A percentile compares a stretch with the other conserved stretches of the same genome.
These are phyloP conservation scores for Purshia tridentata DNA, from an alignment of 306 rosid species.

Conservation along the genomic window DNA sequence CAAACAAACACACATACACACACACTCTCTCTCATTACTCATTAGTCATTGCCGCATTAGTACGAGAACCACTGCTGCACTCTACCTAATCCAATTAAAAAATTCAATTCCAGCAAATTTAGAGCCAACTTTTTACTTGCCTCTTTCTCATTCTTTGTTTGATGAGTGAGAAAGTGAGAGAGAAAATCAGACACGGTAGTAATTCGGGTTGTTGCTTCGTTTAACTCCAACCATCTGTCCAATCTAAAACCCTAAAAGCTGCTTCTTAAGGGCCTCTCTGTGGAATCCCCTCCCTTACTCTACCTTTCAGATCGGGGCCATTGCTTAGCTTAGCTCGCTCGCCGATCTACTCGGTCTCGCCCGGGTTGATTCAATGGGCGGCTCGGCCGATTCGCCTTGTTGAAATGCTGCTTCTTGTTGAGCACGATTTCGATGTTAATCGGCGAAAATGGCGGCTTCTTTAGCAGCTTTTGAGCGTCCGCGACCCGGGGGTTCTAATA, in stretches of 20 bases:
- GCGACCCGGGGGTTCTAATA: conserved; percentile 64
- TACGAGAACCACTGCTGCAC: conserved; percentile 49
- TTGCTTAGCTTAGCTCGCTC: conserved; percentile 15
- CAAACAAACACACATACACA: conserved; percentile 38
- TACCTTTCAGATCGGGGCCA: conserved; percentile 45
- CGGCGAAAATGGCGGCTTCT: conserved; percentile 80
- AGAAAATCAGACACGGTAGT: conserved; percentile 8
- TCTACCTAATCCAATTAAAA: conserved; percentile 55
- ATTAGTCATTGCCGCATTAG: conserved; percentile 20
- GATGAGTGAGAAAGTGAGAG: background rate
- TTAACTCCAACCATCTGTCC: background rate
- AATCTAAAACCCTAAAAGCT: conserved; percentile 14
- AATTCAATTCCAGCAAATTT: background rate
- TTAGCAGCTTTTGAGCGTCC: conserved; percentile 88
- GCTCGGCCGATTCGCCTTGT: conserved; percentile 20
- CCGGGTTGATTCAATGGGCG: conserved; percentile 34
- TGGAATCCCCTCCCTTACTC: background rate
- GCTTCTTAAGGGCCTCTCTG: background rate
- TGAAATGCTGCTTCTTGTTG: conserved; percentile 38
- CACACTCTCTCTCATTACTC: background rate
- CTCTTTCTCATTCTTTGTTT: conserved; percentile 1
- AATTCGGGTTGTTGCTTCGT: conserved; percentile 21
- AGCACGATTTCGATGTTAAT: conserved; percentile 37
- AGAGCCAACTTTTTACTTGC: background rate
- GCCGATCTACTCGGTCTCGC: conserved; percentile 35